Conservation (phyloP, 805 yeast genomes). For the Sugiyamaella boreocaroliniensis region DNA sequence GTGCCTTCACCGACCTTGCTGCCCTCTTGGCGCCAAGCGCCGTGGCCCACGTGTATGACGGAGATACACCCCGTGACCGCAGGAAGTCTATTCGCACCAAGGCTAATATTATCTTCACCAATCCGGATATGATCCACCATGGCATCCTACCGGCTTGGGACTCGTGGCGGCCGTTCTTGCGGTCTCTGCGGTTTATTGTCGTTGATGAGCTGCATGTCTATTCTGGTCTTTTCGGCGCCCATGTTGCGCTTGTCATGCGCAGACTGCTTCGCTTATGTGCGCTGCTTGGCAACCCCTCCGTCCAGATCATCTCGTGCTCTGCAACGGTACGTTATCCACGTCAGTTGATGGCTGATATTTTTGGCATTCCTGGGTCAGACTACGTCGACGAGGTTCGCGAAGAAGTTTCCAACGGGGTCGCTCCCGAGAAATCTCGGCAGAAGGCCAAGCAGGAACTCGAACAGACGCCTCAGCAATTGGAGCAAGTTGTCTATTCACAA, state of each 20-base stretch:
- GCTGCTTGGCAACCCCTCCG: constrained; percentile 43
- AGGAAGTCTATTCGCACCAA: constrained; percentile 49
- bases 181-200: constrained; percentile 61
- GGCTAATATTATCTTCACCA: constrained; percentile 81
- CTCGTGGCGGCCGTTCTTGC: constrained; percentile 64
- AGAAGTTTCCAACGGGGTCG: not conserved
- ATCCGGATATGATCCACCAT: constrained; percentile 90
- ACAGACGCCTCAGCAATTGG: too few relatives aligned
- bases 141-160: constrained; percentile 74
- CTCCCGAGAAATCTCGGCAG: too few relatives aligned
- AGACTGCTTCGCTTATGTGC: constrained; percentile 62
- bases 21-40: constrained; percentile 33
- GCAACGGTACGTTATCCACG: constrained; percentile 81
- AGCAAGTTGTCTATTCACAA: too few relatives aligned
- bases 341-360: constrained; percentile 62
- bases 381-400: constrained; percentile 22
- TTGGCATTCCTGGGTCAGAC: constrained; percentile 43
- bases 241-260: constrained; percentile 80
- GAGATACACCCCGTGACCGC: constrained; percentile 67
- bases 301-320: constrained; percentile 81
- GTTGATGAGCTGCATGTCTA: constrained; percentile 84
- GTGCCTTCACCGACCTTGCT: constrained; percentile 56
- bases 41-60: constrained; percentile 79
- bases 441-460: too few relatives aligned
- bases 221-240: constrained; percentile 81